Evolutionary conservation across 164 flowering plant species (phyloP).

Genomic region (Kalanchoe fedtschenkoi): DNA sequence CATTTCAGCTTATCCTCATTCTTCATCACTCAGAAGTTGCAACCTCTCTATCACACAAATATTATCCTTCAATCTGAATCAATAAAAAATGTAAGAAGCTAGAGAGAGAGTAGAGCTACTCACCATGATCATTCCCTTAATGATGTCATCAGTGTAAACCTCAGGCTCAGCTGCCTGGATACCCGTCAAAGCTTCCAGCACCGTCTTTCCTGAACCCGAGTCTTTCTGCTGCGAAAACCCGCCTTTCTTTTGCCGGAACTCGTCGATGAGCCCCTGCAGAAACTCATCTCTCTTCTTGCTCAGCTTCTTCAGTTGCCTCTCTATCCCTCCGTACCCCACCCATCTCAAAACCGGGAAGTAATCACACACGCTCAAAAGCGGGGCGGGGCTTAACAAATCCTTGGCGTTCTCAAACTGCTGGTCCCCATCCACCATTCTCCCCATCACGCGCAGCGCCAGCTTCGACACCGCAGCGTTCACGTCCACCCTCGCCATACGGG

Average conservation of each 20-base stretch:
- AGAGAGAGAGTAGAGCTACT: too few species aligned
- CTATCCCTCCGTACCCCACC: constrained; percentile 13
- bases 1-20: neutral
- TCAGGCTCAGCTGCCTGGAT: constrained; percentile 29
- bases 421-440: neutral
- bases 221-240: neutral
- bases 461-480: too few species aligned
- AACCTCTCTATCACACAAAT: too few species aligned
- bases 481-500: too few species aligned
- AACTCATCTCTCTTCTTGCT: constrained; percentile 12
- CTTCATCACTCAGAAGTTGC: too few species aligned
- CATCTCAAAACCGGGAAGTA: constrained; percentile 19
- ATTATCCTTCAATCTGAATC: too few species aligned
- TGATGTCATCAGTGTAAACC: constrained; percentile 17
- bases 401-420: neutral
- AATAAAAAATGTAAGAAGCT: neutral
- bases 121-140: constrained; percentile 24
- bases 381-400: neutral
- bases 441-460: too few species aligned
- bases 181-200: constrained; percentile 16
- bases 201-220: neutral
- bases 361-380: constrained; percentile 12
- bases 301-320: constrained; percentile 17
- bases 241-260: neutral
- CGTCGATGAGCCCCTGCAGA: constrained; percentile 13